Percentiles rank a stretch among this genome's conserved stretches.
Conservation (phyloP, 345 rosid species). For the Syzygium grande region DNA sequence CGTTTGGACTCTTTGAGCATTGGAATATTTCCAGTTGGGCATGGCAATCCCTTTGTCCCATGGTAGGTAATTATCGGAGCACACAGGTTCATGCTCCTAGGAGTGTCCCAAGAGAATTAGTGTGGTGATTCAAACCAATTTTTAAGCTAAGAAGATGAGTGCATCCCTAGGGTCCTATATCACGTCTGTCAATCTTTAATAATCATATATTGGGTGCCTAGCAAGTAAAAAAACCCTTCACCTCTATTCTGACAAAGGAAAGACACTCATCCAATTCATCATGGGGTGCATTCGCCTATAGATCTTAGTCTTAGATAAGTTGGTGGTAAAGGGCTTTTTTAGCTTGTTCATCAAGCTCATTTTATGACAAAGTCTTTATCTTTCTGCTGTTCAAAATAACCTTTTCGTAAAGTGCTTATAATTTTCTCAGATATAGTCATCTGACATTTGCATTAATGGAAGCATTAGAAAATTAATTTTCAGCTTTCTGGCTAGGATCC, state of each 20-base stretch:
- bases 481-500: background rate
- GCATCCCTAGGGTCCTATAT: background rate
- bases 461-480: background rate
- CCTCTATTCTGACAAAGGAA: background rate
- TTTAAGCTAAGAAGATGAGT: background rate
- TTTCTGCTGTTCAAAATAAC: background rate
- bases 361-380: background rate
- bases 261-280: background rate
- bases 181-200: background rate
- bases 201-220: background rate
- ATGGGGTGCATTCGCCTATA: background rate
- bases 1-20: background rate
- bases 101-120: background rate
- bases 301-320: background rate
- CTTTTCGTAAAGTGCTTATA: background rate
- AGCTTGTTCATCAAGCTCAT: background rate
- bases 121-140: background rate
- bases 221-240: background rate
- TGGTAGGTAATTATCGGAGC: background rate
- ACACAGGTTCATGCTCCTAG: background rate
- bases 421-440: background rate
- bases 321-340: background rate
- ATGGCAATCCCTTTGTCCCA: background rate
- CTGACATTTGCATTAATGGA: background rate
- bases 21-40: background rate